Percentiles rank a stretch among this genome's conserved stretches.
Evolutionary conservation across 2,329 filamentous ascomycete genomes (phyloP).

Genomic region (Trichoderma guizhouense): DNA sequence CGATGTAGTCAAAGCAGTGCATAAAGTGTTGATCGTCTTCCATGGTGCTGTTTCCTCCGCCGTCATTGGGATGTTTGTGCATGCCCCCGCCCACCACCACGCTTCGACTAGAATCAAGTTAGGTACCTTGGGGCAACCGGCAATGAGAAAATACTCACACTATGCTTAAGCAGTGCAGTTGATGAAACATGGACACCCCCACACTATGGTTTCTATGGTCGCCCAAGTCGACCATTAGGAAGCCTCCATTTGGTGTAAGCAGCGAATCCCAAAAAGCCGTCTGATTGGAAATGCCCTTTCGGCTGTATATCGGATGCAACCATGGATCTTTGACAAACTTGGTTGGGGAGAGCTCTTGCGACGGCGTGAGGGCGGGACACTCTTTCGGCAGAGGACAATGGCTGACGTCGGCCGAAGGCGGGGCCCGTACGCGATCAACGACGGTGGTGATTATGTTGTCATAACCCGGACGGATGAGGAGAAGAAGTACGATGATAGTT

Average conservation of each 20-base stretch:
- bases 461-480: background rate
- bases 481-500: background rate
- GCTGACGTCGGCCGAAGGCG: no score
- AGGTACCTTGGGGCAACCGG: background rate
- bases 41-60: background rate
- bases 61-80: no score
- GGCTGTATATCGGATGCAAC: background rate
- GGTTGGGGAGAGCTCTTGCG: background rate
- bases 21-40: background rate
- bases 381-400: background rate
- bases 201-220: background rate
- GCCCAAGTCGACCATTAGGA: background rate
- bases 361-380: background rate
- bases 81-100: no score
- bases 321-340: conserved; percentile 1
- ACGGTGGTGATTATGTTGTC: background rate
- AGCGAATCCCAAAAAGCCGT: background rate
- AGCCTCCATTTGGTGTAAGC: conserved; percentile 2
- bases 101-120: no score
- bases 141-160: background rate
- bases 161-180: background rate
- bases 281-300: background rate
- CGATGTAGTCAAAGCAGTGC: conserved; percentile 6
- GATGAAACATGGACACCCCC: conserved; percentile 6
- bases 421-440: background rate